Percentiles rank a stretch among this genome's conserved stretches.
Evolutionary conservation across 73 alveolate genomes (phyloP).

Genomic region (Paramecium tetraurelia): DNA sequence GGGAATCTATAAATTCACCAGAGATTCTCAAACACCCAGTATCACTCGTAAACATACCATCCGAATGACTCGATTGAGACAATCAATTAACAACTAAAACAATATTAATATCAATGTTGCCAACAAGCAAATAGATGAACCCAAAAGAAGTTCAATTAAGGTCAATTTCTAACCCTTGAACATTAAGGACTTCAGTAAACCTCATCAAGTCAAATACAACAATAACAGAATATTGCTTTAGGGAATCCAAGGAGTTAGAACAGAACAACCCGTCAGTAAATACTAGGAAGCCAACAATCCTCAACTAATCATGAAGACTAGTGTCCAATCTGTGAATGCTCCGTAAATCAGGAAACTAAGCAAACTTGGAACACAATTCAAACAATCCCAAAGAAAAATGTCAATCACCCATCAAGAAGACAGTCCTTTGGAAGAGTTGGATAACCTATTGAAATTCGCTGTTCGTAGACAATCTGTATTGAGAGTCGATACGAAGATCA

Average conservation of each 20-base stretch:
- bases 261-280: background rate
- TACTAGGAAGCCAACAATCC: background rate
- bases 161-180: background rate
- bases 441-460: background rate
- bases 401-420: background rate
- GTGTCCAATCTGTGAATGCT: background rate
- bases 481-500: background rate
- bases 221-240: background rate
- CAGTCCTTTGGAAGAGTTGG: background rate
- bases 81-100: background rate
- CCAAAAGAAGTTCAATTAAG: background rate
- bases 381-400: background rate
- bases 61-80: background rate
- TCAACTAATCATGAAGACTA: background rate
- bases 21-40: background rate
- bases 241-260: conserved; percentile 21
- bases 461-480: background rate
- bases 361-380: background rate
- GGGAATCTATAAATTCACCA: background rate
- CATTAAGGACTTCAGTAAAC: conserved; percentile 46
- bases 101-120: background rate
- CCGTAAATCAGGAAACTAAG: background rate
- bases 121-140: background rate
- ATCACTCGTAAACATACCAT: conserved; percentile 32
- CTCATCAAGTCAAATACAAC: background rate